Conservation (phyloP, 176 grass and related monocot genomes). For the Pontederia paniculata region DNA sequence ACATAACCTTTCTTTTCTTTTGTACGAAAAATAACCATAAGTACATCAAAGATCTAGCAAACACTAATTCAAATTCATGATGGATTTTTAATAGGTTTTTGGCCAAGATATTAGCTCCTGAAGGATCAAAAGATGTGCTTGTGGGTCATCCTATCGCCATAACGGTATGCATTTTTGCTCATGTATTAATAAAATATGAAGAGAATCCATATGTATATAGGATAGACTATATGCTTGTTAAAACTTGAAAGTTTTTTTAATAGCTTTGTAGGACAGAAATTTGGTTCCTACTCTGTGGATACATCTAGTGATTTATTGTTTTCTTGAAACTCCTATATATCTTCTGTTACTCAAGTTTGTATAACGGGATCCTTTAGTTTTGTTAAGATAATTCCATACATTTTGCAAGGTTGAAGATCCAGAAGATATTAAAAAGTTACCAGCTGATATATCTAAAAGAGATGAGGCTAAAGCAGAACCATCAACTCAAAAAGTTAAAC, state of each 20-base stretch:
- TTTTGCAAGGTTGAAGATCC: constrained; percentile 68
- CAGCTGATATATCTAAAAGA: constrained; percentile 44
- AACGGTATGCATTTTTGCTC: constrained; percentile 44
- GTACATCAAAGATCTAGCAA: too few species aligned
- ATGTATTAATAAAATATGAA: constrained; percentile 14
- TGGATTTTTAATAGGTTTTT: constrained; percentile 38
- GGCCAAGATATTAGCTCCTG: constrained; percentile 94
- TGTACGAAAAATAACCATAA: too few species aligned
- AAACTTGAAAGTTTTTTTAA: too few species aligned
- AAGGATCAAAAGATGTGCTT: constrained; percentile 92
- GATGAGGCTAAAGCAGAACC: constrained; percentile 44
- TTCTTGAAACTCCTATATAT: not conserved
- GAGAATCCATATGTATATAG: not conserved
- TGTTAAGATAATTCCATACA: not conserved
- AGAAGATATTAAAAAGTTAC: constrained; percentile 68
- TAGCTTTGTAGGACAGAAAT: too few species aligned
- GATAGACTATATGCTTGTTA: too few species aligned
- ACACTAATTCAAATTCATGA: not conserved
- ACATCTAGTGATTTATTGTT: too few species aligned
- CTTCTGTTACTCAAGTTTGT: too few species aligned
- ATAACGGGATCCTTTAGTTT: too few species aligned
- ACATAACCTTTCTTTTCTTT: too few species aligned
- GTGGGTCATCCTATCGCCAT: constrained; percentile 88
- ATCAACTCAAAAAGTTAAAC: constrained; percentile 23
- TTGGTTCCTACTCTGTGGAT: too few species aligned